Evolutionary conservation across 345 rosid genomes (phyloP).

Genomic region (Brassica rapa): DNA sequence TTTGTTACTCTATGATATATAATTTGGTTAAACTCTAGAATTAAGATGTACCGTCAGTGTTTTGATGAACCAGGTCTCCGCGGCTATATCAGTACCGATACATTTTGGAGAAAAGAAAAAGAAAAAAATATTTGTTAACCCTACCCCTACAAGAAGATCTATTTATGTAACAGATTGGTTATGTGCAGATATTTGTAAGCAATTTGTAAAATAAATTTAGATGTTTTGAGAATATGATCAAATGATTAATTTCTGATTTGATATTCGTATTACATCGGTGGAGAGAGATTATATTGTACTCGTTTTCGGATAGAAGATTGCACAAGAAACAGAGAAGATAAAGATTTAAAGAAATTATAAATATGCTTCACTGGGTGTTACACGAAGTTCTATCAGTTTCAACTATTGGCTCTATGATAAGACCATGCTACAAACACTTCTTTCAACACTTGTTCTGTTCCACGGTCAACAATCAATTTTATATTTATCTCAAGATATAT

Average conservation of each 20-base stretch:
- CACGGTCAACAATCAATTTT: slow-evolving; percentile 36
- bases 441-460: slow-evolving; percentile 35
- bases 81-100: slow-evolving; percentile 10
- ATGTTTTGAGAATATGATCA: background rate
- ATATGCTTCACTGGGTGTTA: slow-evolving; percentile 14
- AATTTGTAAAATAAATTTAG: background rate
- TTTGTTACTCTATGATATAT: background rate
- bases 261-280: background rate
- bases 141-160: background rate
- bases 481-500: background rate
- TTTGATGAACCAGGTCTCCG: slow-evolving; percentile 8
- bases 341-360: background rate
- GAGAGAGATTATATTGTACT: background rate
- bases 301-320: background rate
- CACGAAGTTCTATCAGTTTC: background rate
- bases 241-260: background rate
- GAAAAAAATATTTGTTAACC: background rate
- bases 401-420: slow-evolving; percentile 30
- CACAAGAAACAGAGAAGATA: background rate
- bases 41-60: slow-evolving; percentile 10
- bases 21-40: background rate
- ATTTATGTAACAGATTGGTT: background rate
- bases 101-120: too few relatives aligned
- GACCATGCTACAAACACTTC: slow-evolving; percentile 33
- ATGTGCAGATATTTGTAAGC: background rate